Conservation (phyloP, 257 asterid genomes). For the Cynanchum wilfordii region DNA sequence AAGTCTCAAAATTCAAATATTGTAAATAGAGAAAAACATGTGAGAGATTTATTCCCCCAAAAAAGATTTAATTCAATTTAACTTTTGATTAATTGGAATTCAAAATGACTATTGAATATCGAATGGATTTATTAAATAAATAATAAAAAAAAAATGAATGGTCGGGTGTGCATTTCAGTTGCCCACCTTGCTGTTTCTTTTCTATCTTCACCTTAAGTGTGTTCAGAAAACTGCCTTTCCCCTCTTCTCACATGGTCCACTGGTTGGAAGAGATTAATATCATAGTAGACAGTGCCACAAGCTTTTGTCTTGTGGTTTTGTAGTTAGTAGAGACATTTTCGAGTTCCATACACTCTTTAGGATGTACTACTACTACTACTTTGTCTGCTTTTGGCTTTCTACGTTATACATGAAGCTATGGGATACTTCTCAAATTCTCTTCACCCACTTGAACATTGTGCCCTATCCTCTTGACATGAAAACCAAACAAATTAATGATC, state of each 20-base stretch:
- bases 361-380: constrained; percentile 19
- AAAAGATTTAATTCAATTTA: no score
- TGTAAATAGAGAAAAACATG: no score
- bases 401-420: constrained; percentile 11
- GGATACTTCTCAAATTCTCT: constrained; percentile 20
- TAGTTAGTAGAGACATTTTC: constrained; percentile 19
- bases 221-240: constrained; percentile 6
- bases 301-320: constrained; percentile 65
- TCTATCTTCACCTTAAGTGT: constrained; percentile 34
- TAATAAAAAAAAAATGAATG: constrained; percentile 37
- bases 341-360: constrained; percentile 23
- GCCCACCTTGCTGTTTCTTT: constrained; percentile 24
- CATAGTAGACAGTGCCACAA: constrained; percentile 67
- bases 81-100: no score
- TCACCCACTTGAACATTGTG: constrained; percentile 53
- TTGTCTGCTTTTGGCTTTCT: constrained; percentile 30
- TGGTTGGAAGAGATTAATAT: constrained; percentile 31
- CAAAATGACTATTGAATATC: no score
- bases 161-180: constrained; percentile 23
- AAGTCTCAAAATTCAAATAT: no score
- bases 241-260: constrained; percentile 41
- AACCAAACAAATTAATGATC: constrained; percentile 63
- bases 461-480: constrained; percentile 59
- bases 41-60: no score
- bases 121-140: no score